phyloP scores from a whole-genome alignment of 1,284 basidiomycete genomes.

The Cryptococcus jaspeensis region DNA sequence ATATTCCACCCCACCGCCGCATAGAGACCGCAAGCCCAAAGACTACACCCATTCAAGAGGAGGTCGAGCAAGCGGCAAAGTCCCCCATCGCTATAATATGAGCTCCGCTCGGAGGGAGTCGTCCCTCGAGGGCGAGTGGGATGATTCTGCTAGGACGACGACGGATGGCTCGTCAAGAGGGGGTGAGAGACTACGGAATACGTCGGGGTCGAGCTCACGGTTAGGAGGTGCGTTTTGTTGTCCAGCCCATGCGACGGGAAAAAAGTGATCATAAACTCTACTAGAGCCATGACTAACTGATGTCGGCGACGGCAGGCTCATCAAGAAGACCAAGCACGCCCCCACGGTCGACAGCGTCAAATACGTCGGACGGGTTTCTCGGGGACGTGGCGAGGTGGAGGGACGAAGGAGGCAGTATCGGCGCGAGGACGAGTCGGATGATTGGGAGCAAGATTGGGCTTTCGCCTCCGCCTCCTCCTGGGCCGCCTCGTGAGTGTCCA shows the following conservation, averaged over 20 bases:
- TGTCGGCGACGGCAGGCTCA: too few relatives aligned
- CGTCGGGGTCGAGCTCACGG: not conserved
- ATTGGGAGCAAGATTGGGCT: conserved; percentile 14
- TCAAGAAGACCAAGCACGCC: too few relatives aligned
- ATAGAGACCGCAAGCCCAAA: too few relatives aligned
- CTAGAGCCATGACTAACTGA: too few relatives aligned
- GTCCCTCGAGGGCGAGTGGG: not conserved
- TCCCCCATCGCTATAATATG: not conserved
- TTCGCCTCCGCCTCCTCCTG: conserved; percentile 26
- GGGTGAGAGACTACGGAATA: not conserved
- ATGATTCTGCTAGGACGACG: too few relatives aligned
- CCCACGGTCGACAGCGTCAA: not conserved
- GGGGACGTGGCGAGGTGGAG: conserved; percentile 16
- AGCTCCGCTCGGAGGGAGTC: not conserved
- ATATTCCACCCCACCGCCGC: too few relatives aligned
- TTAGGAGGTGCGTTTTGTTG: not conserved
- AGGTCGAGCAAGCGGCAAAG: not conserved
- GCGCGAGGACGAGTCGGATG: conserved; percentile 17
- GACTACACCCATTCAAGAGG: too few relatives aligned
- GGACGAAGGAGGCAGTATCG: conserved; percentile 4
- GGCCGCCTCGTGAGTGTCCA: conserved; percentile 27
- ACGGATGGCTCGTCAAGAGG: not conserved
- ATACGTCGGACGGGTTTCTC: conserved; percentile 10
- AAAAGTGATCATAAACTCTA: too few relatives aligned
- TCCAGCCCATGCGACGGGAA: too few relatives aligned